These are phyloP conservation scores for Mortierella hygrophila DNA, from an alignment of 192 early-diverging fungal genomes.

Conservation along the genomic window DNA sequence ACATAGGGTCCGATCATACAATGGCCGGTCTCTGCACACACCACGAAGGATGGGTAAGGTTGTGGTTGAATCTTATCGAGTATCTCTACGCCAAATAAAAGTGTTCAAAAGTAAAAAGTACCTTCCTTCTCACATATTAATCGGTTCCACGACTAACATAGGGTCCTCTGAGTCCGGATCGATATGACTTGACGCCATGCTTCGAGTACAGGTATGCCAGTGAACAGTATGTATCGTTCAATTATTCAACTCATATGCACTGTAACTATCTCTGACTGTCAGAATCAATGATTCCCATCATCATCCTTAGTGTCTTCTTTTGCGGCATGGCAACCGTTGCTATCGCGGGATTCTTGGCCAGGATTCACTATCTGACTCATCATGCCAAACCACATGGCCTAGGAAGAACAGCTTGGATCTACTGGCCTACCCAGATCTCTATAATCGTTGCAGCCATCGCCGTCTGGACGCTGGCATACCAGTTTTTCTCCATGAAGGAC, in stretches of 20 bases:
- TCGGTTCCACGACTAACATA: not conserved
- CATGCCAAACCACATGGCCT: slow-evolving; percentile 12
- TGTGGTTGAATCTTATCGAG: not conserved
- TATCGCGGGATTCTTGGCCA: not conserved
- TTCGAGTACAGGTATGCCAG: slow-evolving; percentile 40
- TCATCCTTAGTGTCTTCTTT: slow-evolving; percentile 9
- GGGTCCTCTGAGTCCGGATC: slow-evolving; percentile 43
- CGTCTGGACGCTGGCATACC: not conserved
- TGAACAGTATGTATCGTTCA: not conserved
- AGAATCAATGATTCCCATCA: not conserved
- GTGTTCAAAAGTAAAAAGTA: not conserved
- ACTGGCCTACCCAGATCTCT: slow-evolving; percentile 38
- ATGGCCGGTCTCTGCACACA: not conserved
- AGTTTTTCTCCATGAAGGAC: not conserved
- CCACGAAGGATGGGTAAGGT: slow-evolving; percentile 28
- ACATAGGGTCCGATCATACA: not conserved
- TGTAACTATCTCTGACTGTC: not conserved
- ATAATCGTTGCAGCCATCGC: slow-evolving; percentile 15
- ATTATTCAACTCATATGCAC: not conserved
- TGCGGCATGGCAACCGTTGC: slow-evolving; percentile 4
- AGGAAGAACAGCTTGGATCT: slow-evolving; percentile 39
- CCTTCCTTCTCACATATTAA: not conserved
- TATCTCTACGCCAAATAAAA: not conserved
- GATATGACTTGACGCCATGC: slow-evolving; percentile 46
- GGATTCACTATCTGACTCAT: slow-evolving; percentile 8